Conservation (phyloP, 306 rosid species). For the Gleditsia sinensis region DNA sequence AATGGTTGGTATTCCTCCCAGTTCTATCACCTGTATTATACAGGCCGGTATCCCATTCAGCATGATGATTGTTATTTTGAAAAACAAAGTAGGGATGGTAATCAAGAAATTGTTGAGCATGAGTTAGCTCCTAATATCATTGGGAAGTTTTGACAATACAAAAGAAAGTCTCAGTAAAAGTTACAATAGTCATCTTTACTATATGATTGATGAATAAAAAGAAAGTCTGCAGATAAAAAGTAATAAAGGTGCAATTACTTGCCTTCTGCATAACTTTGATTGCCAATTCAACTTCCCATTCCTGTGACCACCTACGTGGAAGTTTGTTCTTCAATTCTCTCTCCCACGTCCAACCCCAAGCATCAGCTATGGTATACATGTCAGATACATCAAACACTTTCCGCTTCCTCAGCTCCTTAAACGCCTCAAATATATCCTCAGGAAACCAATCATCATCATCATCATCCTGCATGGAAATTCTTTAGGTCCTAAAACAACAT, state of each 20-base stretch:
- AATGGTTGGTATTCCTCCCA: conserved; percentile 90
- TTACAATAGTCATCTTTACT: not conserved
- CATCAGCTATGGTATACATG: conserved; percentile 95
- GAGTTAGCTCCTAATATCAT: conserved; percentile 12
- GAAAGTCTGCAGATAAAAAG: conserved; percentile 24
- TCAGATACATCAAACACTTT: conserved; percentile 83
- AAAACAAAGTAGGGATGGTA: conserved; percentile 4
- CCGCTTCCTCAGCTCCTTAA: conserved; percentile 84
- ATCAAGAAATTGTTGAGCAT: not conserved
- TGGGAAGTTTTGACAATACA: conserved; percentile 20
- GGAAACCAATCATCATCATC: conserved; percentile 97
- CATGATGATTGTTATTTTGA: not conserved
- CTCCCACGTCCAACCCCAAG: conserved; percentile 99
- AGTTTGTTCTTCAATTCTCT: conserved; percentile 66
- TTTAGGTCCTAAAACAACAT: conserved; percentile 25
- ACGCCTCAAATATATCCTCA: conserved; percentile 80
- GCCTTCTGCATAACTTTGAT: conserved; percentile 81
- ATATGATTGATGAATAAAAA: not conserved
- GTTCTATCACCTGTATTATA: conserved; percentile 69
- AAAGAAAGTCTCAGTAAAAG: not conserved
- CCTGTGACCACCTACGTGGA: conserved; percentile 90
- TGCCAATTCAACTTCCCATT: conserved; percentile 94
- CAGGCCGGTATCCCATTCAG: conserved; percentile 33
- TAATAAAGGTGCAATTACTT: conserved; percentile 42
- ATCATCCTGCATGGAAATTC: conserved; percentile 61